Conservation (phyloP, 2,329 filamentous ascomycete species). For the Thelonectria olida region DNA sequence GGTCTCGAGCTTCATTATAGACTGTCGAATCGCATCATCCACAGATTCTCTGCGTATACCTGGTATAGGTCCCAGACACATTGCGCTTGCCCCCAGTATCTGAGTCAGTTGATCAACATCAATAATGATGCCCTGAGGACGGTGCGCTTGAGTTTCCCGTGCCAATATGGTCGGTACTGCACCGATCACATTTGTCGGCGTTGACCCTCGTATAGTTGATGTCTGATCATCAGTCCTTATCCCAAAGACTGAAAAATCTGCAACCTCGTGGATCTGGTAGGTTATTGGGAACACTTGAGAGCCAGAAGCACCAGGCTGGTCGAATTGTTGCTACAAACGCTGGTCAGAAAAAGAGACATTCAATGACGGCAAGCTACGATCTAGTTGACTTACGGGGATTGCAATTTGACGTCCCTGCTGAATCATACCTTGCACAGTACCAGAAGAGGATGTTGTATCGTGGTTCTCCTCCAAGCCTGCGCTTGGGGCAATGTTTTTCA, state of each 20-base stretch:
- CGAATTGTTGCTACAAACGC: not conserved
- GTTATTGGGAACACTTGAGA: not conserved
- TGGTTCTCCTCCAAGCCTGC: not conserved
- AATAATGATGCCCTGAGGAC: not conserved
- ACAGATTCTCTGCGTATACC: conserved; percentile 4
- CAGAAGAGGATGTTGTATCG: not conserved
- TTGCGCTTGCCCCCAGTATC: not conserved
- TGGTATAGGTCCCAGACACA: not conserved
- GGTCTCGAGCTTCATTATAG: not conserved
- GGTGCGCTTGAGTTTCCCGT: not conserved
- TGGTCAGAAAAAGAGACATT: not conserved
- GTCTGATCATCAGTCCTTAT: not conserved
- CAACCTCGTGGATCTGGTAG: not conserved
- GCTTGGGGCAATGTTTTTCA: not conserved
- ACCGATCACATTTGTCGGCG: not conserved
- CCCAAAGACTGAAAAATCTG: not conserved
- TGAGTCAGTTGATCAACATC: not conserved
- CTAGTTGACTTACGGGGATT: not conserved
- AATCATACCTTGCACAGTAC: not conserved
- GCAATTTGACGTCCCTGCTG: not conserved
- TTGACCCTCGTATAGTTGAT: too few species aligned
- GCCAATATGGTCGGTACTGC: not conserved
- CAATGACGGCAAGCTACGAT: accelerated
- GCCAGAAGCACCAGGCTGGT: not conserved
- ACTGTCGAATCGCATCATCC: not conserved